Evolutionary conservation across 75 land plant species (phyloP).

Genomic region (Cupressus sempervirens): DNA sequence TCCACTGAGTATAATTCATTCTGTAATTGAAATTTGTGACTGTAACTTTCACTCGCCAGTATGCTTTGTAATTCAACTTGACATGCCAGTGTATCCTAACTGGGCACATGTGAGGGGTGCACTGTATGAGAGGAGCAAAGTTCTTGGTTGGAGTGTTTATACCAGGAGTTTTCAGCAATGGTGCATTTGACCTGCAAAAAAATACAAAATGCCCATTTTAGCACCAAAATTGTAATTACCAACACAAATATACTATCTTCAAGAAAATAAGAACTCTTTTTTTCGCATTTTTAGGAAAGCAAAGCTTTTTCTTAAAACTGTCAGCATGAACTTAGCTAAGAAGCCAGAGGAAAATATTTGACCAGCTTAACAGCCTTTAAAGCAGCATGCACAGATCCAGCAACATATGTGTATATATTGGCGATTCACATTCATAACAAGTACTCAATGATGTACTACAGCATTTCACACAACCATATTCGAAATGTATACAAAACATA

Average conservation of each 20-base stretch:
- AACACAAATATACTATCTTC: not conserved
- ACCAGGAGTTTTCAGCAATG: not conserved
- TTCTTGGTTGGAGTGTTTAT: conserved; percentile 17
- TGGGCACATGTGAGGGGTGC: conserved; percentile 73
- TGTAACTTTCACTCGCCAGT: conserved; percentile 70
- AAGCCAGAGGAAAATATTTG: not conserved
- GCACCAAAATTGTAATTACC: not conserved
- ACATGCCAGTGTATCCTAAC: conserved; percentile 72
- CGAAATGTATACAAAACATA: not conserved
- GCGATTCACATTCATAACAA: not conserved
- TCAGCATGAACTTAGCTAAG: not conserved
- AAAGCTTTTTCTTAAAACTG: not conserved
- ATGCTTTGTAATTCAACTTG: conserved; percentile 54
- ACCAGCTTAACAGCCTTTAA: not conserved
- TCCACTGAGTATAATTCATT: conserved; percentile 60
- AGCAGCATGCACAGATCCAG: not conserved
- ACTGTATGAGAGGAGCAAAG: conserved; percentile 36
- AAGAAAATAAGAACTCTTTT: not conserved
- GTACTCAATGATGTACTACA: not conserved
- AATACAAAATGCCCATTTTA: not conserved
- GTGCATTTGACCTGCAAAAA: conserved; percentile 14
- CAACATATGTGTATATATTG: not conserved
- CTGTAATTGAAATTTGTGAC: conserved; percentile 58
- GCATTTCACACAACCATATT: not conserved
- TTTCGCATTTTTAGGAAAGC: too few relatives aligned